Evolutionary conservation across 192 early-diverging fungal species (phyloP), one percentile per base, ranked within the genome.

Genomic region (Chytriomyces hyalinus): DNA sequence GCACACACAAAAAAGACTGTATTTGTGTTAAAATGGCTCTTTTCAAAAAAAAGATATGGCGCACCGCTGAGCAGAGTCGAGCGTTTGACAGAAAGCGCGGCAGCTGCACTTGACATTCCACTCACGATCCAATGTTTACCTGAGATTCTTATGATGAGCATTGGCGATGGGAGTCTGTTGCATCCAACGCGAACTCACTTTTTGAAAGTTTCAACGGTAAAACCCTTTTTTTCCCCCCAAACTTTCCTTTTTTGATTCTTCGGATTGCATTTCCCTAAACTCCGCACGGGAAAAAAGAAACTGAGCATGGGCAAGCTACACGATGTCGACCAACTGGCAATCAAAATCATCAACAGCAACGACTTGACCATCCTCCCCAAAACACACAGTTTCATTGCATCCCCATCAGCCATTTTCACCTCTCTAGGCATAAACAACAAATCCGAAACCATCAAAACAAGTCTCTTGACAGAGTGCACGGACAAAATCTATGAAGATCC

Each of bases 131-230:
- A 61, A 61, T 74, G 72, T 47, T 46, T 74, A n/a, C 72, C 72
- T 0, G 20, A 57, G 26, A 61, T 61, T 49, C 51, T 74, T 43
- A 61, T 74, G 45, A 74, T 74, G 44, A 74, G 57, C 26, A 22
- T 74, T 9, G 72, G 72, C 7, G 72, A 74, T 48, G 61, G 72
- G 9, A 62, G n/a, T 20, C 17, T 45, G 11, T 8, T 22, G 7
- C 72, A 74, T 49, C 72, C 72, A 20, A 26, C 72, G 44, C 17
- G 72, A 20, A 74, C 72, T 9, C 72, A 74, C 26, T 74, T 74
- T 46, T 24, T 74, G n/a, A 36, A 20, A 45, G 43, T 67, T 8
- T 20, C 20, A 44, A 67, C 36, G 11, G 65, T 67, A 22, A n/a
- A n/a, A n/a, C n/a, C n/a, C n/a, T n/a, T n/a, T n/a, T n/a, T n/a